phyloP scores from a whole-genome alignment of 1,284 basidiomycete species.

The Melampsora americana region DNA sequence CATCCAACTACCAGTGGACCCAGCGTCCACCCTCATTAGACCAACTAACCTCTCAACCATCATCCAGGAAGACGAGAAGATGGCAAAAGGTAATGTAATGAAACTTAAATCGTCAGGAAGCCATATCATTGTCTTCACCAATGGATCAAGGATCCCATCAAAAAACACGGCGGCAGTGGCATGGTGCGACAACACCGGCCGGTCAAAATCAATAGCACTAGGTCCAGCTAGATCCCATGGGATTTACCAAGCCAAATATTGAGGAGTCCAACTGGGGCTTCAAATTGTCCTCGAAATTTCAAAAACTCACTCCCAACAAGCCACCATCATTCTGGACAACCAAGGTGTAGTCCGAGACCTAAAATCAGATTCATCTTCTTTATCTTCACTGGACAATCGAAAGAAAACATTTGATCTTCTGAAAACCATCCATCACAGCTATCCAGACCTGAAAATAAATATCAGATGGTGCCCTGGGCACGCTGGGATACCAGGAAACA shows the following conservation, averaged over 20 bases:
- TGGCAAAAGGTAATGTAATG: too few relatives aligned
- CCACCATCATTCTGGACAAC: slow-evolving; percentile 4
- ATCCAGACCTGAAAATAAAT: neutral
- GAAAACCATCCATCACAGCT: too few relatives aligned
- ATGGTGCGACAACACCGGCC: neutral
- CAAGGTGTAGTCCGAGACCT: neutral
- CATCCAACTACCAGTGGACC: too few relatives aligned
- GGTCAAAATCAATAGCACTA: neutral
- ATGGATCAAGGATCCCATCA: neutral
- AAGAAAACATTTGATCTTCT: too few relatives aligned
- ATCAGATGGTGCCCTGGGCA: slow-evolving; percentile 3
- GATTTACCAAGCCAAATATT: neutral
- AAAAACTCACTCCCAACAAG: too few relatives aligned
- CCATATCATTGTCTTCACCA: slow-evolving; percentile 3
- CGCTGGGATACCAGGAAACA: neutral
- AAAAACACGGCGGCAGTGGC: slow-evolving; percentile 1
- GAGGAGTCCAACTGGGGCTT: neutral
- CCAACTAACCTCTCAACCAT: too few relatives aligned
- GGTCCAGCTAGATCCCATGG: neutral
- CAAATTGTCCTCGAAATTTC: neutral
- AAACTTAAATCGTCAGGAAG: too few relatives aligned
- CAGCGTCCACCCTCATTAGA: too few relatives aligned
- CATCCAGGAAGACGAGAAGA: too few relatives aligned
- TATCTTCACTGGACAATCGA: neutral
- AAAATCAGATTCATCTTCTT: neutral